Base-by-base conservation (phyloP, 257 asterid species). In the Solanum peruvianum region DNA sequence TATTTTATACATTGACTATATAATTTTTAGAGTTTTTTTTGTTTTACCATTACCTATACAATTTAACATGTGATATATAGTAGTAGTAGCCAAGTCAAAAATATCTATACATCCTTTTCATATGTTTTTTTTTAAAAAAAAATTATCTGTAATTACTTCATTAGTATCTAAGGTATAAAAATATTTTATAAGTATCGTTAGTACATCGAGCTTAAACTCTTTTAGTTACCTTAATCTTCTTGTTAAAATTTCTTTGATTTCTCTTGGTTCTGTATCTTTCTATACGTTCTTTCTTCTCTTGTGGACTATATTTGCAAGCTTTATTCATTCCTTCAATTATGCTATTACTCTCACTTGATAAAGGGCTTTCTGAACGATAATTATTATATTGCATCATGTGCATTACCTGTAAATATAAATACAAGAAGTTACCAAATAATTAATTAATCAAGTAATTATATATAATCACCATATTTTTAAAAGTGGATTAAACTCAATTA, bases 221-320 rank as follows among this genome's bases (percentile, higher is more conserved):
- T 35, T 35, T 45, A 7, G 33, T 16, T 31, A 96, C 99, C 99
- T 96, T 93, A 87, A 97, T 97, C 89, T 95, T 95, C 92, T 97
- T 97, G 89, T 93, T 94, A 94, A 95, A 97, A 60, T 97, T 97
- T 87, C 99, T 94, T 25, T 92, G 94, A 58, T 93, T 97, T 83
- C 96, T 92, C 94, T 95, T 97, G 98, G 89, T 93, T 85, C 95
- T 91, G 80, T 97, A 97, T 88, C 97, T 92, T 90, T 97, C 97
- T 10, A 97, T 97, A 83, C 97, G 91, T 80, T 97, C 98, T 85
- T 89, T 95, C 88, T 93, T 97, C 93, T 95, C 99, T 88, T 95
- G 95, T 0, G 98, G 98, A 60, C 93, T 94, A 89, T 97, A 97
- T 18, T 91, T 90, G 91, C 92, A 90, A 70, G 98, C 98, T 91